Conservation (phyloP, 805 yeast genomes). For the Candida khao-thaluensis region DNA sequence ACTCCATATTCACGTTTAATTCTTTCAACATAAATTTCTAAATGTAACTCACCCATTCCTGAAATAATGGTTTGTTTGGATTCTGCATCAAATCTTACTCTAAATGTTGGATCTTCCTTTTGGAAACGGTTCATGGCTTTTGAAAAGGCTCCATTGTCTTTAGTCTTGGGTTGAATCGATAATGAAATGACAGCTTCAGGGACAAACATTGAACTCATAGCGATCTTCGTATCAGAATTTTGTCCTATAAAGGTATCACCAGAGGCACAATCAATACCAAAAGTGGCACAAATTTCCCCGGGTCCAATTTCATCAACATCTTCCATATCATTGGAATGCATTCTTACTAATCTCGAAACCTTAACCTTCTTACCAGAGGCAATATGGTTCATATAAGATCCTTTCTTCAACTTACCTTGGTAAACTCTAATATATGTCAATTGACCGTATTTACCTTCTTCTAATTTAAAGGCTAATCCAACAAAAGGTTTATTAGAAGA, state of each 20-base stretch:
- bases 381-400: constrained; percentile 81
- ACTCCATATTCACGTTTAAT: constrained; percentile 97
- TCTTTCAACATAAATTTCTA: constrained; percentile 97
- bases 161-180: constrained; percentile 82
- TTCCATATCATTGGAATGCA: constrained; percentile 99
- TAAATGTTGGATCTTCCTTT: constrained; percentile 97
- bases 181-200: constrained; percentile 98
- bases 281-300: constrained; percentile 99
- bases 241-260: constrained; percentile 98
- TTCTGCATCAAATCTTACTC: constrained; percentile 86
- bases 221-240: constrained; percentile 53
- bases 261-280: constrained; percentile 98
- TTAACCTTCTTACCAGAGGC: constrained; percentile 92
- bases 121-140: constrained; percentile 97
- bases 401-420: constrained; percentile 93
- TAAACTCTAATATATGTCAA: constrained; percentile 94
- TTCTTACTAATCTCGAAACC: constrained; percentile 90
- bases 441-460: constrained; percentile 98
- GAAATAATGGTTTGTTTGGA: constrained; percentile 92
- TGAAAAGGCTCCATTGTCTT: constrained; percentile 84
- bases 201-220: constrained; percentile 98
- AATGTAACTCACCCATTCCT: constrained; percentile 98
- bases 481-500: constrained; percentile 78
- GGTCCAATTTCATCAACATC: constrained; percentile 94
- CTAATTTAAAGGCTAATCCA: constrained; percentile 97